Conservation (phyloP, 139 green algal genomes). For the Coccomyxa sp. region DNA sequence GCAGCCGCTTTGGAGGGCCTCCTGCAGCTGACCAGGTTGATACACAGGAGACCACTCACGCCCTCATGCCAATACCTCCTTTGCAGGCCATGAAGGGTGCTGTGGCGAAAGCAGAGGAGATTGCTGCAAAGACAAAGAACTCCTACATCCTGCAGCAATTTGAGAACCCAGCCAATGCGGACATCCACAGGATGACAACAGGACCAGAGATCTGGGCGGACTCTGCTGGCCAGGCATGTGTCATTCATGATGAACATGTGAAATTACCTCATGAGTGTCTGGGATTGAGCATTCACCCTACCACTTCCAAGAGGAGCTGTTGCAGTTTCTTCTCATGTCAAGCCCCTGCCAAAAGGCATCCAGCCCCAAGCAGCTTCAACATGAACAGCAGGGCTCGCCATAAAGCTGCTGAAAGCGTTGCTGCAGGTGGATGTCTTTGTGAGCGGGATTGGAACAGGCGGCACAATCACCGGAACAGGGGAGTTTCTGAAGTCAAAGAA, state of each 20-base stretch:
- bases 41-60: no score
- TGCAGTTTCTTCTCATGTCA: background rate
- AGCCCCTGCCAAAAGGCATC: no score
- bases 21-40: background rate
- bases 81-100: constrained; percentile 76
- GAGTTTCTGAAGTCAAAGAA: constrained; percentile 79
- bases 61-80: background rate
- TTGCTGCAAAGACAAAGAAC: constrained; percentile 60
- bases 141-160: constrained; percentile 91
- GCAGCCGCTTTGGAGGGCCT: background rate
- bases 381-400: no score
- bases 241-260: background rate
- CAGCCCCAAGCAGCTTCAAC: background rate
- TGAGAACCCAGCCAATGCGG: constrained; percentile 87
- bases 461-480: constrained; percentile 81
- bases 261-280: no score
- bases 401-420: background rate
- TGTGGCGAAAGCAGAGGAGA: constrained; percentile 82
- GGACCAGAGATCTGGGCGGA: constrained; percentile 70
- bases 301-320: no score
- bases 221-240: constrained; percentile 43
- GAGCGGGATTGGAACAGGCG: constrained; percentile 83
- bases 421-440: constrained; percentile 84
- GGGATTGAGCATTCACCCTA: no score
- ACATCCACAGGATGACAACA: constrained; percentile 71